phyloP scores from a whole-genome alignment of 805 yeast species.

The Trichomonascus vanleenenianus region DNA sequence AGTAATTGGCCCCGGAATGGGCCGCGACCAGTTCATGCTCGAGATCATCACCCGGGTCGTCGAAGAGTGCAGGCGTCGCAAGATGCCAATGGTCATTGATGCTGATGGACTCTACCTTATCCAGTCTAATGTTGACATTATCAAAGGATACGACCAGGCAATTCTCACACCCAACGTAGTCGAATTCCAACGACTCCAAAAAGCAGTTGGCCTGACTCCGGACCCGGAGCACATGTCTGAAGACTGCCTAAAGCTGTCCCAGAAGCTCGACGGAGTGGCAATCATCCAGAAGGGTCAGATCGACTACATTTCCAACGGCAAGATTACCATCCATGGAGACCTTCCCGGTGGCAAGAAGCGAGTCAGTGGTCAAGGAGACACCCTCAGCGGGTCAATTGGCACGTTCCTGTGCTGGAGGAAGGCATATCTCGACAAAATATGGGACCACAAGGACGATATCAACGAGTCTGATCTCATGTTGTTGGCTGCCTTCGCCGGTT shows the following conservation, averaged over 20 bases:
- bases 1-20: slow-evolving; percentile 91
- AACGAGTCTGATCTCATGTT: slow-evolving; percentile 27
- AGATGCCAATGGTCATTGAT: slow-evolving; percentile 72
- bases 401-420: slow-evolving; percentile 75
- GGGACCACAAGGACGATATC: slow-evolving; percentile 42
- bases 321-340: slow-evolving; percentile 35
- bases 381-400: slow-evolving; percentile 78
- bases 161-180: slow-evolving; percentile 84
- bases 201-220: slow-evolving; percentile 32
- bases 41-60: slow-evolving; percentile 51
- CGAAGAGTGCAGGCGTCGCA: slow-evolving; percentile 44
- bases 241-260: slow-evolving; percentile 38
- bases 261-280: slow-evolving; percentile 45
- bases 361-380: slow-evolving; percentile 97
- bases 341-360: slow-evolving; percentile 64
- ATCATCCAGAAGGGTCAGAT: slow-evolving; percentile 65
- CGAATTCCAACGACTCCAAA: slow-evolving; percentile 65
- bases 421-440: slow-evolving; percentile 50
- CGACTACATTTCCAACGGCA: slow-evolving; percentile 57
- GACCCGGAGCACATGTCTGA: slow-evolving; percentile 13
- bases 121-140: slow-evolving; percentile 46
- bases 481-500: slow-evolving; percentile 57
- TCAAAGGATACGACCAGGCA: slow-evolving; percentile 49
- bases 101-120: slow-evolving; percentile 81
- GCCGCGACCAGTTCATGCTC: slow-evolving; percentile 68